Evolutionary conservation across 345 rosid genomes (phyloP).

Genomic region (Durio zibethinus): DNA sequence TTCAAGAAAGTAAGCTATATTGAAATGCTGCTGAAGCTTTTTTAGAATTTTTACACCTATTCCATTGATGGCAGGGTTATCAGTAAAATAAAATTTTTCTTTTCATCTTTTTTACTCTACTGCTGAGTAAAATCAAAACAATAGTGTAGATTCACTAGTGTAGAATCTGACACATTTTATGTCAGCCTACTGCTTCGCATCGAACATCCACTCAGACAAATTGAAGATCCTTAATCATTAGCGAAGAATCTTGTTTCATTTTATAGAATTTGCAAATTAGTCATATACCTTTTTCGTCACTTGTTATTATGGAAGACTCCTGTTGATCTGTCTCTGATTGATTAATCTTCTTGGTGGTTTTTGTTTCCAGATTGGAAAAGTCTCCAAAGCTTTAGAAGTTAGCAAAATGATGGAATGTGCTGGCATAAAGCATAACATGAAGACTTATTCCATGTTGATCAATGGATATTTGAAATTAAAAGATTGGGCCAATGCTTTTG

Average conservation of each 20-base stretch:
- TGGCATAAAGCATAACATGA: slow-evolving; percentile 82
- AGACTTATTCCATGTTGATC: slow-evolving; percentile 94
- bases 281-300: neutral
- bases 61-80: neutral
- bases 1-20: neutral
- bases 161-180: neutral
- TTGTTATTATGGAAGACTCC: neutral
- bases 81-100: neutral
- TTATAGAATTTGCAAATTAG: neutral
- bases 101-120: neutral
- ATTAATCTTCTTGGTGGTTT: neutral
- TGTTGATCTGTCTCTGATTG: slow-evolving; percentile 2
- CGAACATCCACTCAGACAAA: neutral
- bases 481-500: slow-evolving; percentile 95
- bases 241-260: neutral
- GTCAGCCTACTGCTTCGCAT: neutral
- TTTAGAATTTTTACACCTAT: neutral
- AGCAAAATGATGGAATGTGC: slow-evolving; percentile 70
- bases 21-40: neutral
- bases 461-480: slow-evolving; percentile 84
- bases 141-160: neutral
- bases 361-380: slow-evolving; percentile 67
- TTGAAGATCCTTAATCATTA: neutral
- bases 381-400: slow-evolving; percentile 77
- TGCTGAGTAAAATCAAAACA: neutral